phyloP scores from a whole-genome alignment of 2,329 filamentous ascomycete genomes.

The Sarocladium strictum region DNA sequence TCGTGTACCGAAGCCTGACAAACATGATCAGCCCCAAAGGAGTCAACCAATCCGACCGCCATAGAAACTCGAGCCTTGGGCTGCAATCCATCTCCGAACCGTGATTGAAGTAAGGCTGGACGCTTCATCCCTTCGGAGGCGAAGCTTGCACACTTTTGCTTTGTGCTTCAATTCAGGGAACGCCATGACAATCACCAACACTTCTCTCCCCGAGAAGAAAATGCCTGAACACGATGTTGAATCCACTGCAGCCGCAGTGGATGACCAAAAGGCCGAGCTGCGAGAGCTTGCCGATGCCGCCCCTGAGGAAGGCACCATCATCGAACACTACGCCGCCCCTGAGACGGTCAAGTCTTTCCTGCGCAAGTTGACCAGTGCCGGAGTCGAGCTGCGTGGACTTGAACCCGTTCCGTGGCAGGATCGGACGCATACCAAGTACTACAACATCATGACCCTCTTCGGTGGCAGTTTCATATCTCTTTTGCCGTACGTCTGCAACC shows the following conservation, averaged over 20 bases:
- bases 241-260: background rate
- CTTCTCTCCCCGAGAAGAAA: background rate
- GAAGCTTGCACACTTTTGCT: no score
- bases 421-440: conserved; percentile 5
- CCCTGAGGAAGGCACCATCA: background rate
- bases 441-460: conserved; percentile 5
- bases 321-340: background rate
- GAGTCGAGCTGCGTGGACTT: background rate
- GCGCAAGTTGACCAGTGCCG: background rate
- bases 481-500: background rate
- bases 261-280: background rate
- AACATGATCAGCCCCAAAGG: no score
- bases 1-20: no score
- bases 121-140: no score
- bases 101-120: no score
- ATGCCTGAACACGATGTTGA: background rate
- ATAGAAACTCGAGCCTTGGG: no score
- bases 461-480: conserved; percentile 2
- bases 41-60: no score
- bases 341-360: background rate
- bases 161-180: background rate
- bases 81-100: no score
- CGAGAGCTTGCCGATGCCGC: background rate
- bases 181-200: background rate
- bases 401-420: conserved; percentile 1